These are phyloP conservation scores for Aspergillus transmontanensis DNA, from an alignment of 2,329 filamentous ascomycete species.

Conservation along the genomic window DNA sequence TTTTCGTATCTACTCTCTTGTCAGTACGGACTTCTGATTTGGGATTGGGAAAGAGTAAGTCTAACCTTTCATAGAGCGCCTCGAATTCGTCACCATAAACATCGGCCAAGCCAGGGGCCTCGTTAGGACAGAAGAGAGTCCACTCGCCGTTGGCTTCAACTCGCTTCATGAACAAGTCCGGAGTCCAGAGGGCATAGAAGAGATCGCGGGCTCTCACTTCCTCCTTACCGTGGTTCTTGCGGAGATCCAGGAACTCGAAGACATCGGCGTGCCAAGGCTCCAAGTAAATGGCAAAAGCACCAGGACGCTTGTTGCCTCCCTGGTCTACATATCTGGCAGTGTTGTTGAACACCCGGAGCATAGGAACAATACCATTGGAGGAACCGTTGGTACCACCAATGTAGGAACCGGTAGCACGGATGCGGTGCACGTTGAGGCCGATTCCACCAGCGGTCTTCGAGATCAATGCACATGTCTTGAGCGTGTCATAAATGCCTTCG, in stretches of 20 bases:
- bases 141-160: conserved; percentile 95
- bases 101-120: conserved; percentile 91
- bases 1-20: conserved; percentile 70
- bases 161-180: conserved; percentile 99
- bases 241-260: conserved; percentile 94
- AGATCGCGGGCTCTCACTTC: conserved; percentile 95
- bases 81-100: conserved; percentile 98
- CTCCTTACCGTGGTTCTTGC: conserved; percentile 99
- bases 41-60: not conserved
- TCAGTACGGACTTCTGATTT: conserved; percentile 10
- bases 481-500: conserved; percentile 97
- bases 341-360: conserved; percentile 99
- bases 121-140: conserved; percentile 98
- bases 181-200: conserved; percentile 97
- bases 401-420: conserved; percentile 95
- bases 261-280: conserved; percentile 99
- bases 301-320: conserved; percentile 97
- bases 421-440: conserved; percentile 93
- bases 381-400: conserved; percentile 98
- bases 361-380: conserved; percentile 94
- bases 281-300: conserved; percentile 97
- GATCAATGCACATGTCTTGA: conserved; percentile 99
- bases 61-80: conserved; percentile 74
- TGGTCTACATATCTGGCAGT: conserved; percentile 98
- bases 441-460: conserved; percentile 99